Percentiles rank a stretch among this genome's conserved stretches.
These are phyloP conservation scores for Echites panduratus DNA, from an alignment of 257 asterid genomes.

Conservation along the genomic window DNA sequence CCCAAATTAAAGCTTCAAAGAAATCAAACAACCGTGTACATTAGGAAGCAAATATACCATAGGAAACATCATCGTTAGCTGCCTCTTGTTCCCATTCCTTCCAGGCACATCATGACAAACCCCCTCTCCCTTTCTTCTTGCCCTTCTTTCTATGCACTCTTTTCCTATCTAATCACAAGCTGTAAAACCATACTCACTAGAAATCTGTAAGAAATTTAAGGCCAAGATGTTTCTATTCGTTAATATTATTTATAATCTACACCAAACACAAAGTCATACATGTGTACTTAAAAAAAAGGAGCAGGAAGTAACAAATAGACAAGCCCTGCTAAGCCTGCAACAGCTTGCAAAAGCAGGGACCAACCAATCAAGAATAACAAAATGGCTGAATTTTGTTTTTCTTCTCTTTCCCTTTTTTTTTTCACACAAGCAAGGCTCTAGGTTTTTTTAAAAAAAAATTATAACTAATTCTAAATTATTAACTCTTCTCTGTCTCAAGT, in stretches of 20 bases:
- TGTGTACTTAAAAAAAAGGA: neutral
- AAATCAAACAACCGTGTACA: conserved; percentile 14
- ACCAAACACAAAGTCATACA: neutral
- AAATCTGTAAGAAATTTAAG: conserved; percentile 3
- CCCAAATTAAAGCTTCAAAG: neutral
- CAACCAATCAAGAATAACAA: conserved; percentile 19
- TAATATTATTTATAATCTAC: neutral
- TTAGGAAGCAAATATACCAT: too few relatives aligned
- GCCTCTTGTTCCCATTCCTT: too few relatives aligned
- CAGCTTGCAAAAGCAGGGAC: conserved; percentile 47
- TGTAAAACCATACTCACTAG: conserved; percentile 28
- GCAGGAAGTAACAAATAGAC: conserved; percentile 18
- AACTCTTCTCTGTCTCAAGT: neutral
- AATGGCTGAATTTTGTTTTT: neutral
- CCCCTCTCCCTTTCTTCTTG: conserved; percentile 18
- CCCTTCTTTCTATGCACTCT: conserved; percentile 11
- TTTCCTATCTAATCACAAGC: conserved; percentile 56
- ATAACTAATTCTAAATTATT: conserved; percentile 9
- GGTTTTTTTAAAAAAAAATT: conserved; percentile 4
- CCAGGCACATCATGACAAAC: conserved; percentile 49
- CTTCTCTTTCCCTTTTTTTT: too few relatives aligned
- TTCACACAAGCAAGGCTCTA: neutral
- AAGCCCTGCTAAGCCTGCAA: conserved; percentile 26
- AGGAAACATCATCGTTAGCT: too few relatives aligned
- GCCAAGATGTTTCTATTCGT: neutral